Evolutionary conservation across 768 basidiomycete species (phyloP).

Genomic region (Antrodiella citrinella): DNA sequence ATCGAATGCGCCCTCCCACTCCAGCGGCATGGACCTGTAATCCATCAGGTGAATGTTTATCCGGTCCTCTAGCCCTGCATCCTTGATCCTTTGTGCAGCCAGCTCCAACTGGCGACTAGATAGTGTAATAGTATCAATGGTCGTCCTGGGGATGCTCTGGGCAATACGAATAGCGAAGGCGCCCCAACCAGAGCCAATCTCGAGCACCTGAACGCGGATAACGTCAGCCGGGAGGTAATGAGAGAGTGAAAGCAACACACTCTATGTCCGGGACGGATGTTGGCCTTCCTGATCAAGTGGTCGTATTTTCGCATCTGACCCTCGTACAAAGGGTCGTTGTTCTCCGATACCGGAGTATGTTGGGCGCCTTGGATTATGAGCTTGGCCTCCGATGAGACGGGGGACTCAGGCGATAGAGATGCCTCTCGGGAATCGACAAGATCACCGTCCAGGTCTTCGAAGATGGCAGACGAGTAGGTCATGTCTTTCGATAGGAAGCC

Average conservation of each 20-base stretch:
- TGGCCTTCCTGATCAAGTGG: slow-evolving; percentile 58
- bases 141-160: slow-evolving; percentile 42
- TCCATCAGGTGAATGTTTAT: slow-evolving; percentile 71
- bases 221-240: background rate
- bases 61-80: slow-evolving; percentile 13
- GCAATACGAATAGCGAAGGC: slow-evolving; percentile 61
- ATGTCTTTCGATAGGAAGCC: slow-evolving; percentile 61
- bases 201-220: slow-evolving; percentile 39
- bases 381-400: background rate
- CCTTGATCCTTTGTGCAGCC: background rate
- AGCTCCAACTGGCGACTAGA: slow-evolving; percentile 50
- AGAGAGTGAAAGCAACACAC: slow-evolving; percentile 12
- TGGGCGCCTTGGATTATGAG: background rate
- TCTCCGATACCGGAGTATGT: background rate
- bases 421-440: background rate
- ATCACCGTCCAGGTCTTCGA: slow-evolving; percentile 45
- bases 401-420: background rate
- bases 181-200: slow-evolving; percentile 79
- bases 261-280: slow-evolving; percentile 43
- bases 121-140: slow-evolving; percentile 66
- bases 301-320: slow-evolving; percentile 44
- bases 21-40: slow-evolving; percentile 53
- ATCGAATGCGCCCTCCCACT: slow-evolving; percentile 62
- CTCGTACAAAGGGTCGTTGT: slow-evolving; percentile 16
- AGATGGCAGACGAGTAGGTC: slow-evolving; percentile 73